Base-by-base conservation (phyloP, 129 eudicot genomes). In the Arctium lappa region DNA sequence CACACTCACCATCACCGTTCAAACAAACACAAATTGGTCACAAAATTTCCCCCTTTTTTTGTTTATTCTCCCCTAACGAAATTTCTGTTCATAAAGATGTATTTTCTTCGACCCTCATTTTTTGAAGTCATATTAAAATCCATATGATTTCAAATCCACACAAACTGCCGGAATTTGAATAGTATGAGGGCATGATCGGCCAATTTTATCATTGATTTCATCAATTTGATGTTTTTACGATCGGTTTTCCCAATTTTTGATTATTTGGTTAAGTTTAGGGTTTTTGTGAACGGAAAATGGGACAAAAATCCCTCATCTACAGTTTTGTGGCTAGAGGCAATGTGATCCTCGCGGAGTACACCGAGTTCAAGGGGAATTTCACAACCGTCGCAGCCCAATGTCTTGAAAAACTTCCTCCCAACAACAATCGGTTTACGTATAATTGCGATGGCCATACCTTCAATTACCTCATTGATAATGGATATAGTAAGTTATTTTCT, bases 261-360 rank as follows among this genome's bases (percentile, higher is more conserved):
- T 18, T 31, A 40, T 65, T 65, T 2, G 30, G 56, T 72, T 53
- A 16, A 53, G 4, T 4, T 36, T 72, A 72, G 84, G 85, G 85
- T 37, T 71, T 77, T 53, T 63, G 63, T 38, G 82, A 13, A 39
- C 36, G 13, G 32, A 66, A 78, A 74, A 91, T 88, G 93, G 93
- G 96, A 33, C 90, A 89, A 68, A 90, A 89, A n/a, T 50, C 91
- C 65, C 73, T 88, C 74, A 91, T 91, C 46, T 91, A 91, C 83
- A 88, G 90, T 76, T 89, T 91, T 3, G 93, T 91, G 71, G 96
- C 96, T n/a, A 79, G 96, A 42, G 96, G 96, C 69, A 91, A 90
- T 40, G 86, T 86, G 76, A 84, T 91, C 68, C 88, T 89, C 27
- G 90, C 90, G 1, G 96, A 91, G 13, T 89, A 91, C 82, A 91